A percentile compares a stretch with the other conserved stretches of the same genome.
Evolutionary conservation across 768 basidiomycete species (phyloP).

Genomic region (Boletellus sp.): DNA sequence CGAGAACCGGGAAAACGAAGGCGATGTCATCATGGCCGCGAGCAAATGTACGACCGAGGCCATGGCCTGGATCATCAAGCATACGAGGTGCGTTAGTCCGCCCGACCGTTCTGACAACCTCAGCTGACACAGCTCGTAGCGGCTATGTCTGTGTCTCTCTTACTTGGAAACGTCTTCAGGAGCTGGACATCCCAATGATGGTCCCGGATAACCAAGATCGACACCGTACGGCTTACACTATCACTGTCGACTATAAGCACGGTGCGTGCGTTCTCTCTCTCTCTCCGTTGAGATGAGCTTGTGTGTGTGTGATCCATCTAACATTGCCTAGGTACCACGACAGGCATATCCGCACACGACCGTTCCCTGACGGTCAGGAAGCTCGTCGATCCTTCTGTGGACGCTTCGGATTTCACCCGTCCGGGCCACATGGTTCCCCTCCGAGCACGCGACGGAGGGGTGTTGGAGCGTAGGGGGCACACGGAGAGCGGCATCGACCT

Average conservation of each 20-base stretch:
- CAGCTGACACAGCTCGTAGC: constrained; percentile 40
- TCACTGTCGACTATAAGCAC: constrained; percentile 91
- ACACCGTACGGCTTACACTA: constrained; percentile 90
- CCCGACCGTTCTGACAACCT: background rate
- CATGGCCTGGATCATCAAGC: constrained; percentile 99
- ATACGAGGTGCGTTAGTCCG: constrained; percentile 69
- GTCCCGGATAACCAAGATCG: constrained; percentile 85
- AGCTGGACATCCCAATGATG: constrained; percentile 91
- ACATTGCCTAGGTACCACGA: constrained; percentile 66
- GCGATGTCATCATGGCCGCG: constrained; percentile 90
- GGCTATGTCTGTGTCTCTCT: constrained; percentile 93
- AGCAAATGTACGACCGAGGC: constrained; percentile 84
- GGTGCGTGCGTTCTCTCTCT: constrained; percentile 41
- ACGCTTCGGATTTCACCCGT: constrained; percentile 73
- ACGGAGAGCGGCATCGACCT: constrained; percentile 90
- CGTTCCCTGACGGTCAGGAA: constrained; percentile 83
- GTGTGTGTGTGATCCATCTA: background rate
- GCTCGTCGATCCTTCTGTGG: constrained; percentile 59
- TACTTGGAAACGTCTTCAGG: constrained; percentile 67
- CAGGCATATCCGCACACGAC: constrained; percentile 96
- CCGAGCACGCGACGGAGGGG: constrained; percentile 81
- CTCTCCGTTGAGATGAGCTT: background rate
- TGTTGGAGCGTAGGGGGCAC: constrained; percentile 85
- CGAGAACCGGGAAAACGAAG: constrained; percentile 93
- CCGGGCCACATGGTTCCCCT: constrained; percentile 97